A percentile compares a stretch with the other conserved stretches of the same genome.
Conservation (phyloP, 176 grass and related monocot species). For the Thalia dealbata region DNA sequence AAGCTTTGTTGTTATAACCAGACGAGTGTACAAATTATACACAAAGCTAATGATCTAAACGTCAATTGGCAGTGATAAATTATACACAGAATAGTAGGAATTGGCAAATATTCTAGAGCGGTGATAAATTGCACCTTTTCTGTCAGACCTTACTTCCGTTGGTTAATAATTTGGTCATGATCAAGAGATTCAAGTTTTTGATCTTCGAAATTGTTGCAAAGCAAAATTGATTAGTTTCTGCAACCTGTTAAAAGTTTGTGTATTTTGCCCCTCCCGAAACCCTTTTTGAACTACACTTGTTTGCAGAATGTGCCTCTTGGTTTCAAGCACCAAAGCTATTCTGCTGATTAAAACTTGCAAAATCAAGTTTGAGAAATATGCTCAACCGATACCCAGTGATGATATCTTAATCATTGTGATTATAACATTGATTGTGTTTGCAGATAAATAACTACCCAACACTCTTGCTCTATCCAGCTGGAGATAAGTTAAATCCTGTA, state of each 20-base stretch:
- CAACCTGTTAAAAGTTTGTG: too few species aligned
- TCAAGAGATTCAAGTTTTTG: background rate
- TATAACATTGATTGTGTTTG: background rate
- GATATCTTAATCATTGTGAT: background rate
- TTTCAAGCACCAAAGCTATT: too few species aligned
- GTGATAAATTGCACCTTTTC: background rate
- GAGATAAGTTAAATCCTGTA: slow-evolving; percentile 58
- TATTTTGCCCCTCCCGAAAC: too few species aligned
- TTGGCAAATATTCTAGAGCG: background rate
- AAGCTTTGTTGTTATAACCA: too few species aligned
- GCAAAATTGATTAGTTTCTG: background rate
- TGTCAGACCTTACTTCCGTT: background rate
- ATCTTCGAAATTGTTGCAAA: background rate
- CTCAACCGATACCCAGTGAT: too few species aligned
- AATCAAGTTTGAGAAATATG: too few species aligned
- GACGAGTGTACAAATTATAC: too few species aligned
- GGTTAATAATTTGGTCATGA: background rate
- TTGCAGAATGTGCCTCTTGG: too few species aligned
- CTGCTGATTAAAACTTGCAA: too few species aligned
- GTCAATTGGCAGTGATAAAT: too few species aligned
- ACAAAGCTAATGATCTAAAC: background rate
- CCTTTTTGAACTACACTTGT: too few species aligned
- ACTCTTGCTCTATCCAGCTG: slow-evolving; percentile 41
- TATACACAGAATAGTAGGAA: too few species aligned
- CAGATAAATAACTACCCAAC: slow-evolving; percentile 65